A percentile compares a stretch with the other conserved stretches of the same genome.
These are phyloP conservation scores for Seiridium cupressi DNA, from an alignment of 2,329 filamentous ascomycete species.

Conservation along the genomic window DNA sequence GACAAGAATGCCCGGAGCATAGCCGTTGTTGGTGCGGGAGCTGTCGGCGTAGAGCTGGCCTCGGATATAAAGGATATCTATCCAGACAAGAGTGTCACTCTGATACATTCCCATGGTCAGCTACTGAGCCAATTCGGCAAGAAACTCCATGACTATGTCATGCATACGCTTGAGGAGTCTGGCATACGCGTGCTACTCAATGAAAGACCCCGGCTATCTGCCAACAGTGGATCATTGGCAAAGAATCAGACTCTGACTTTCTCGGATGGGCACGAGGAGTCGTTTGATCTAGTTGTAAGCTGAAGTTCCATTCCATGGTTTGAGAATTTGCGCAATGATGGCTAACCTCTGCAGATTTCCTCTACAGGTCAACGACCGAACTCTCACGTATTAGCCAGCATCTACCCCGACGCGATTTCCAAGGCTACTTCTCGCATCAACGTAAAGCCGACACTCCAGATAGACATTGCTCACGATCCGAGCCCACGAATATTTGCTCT, in stretches of 20 bases:
- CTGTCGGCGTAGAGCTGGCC: slow-evolving; percentile 48
- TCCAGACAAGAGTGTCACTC: slow-evolving; percentile 42
- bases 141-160: background rate
- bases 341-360: slow-evolving; percentile 31
- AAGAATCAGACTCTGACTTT: slow-evolving; percentile 23
- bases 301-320: no score
- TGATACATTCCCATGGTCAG: slow-evolving; percentile 43
- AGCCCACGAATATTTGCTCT: slow-evolving; percentile 42
- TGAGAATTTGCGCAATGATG: background rate
- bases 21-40: slow-evolving; percentile 41
- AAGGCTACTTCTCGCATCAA: slow-evolving; percentile 24
- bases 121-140: slow-evolving; percentile 40
- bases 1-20: slow-evolving; percentile 18
- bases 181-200: background rate
- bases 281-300: slow-evolving; percentile 38
- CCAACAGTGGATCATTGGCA: slow-evolving; percentile 3
- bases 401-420: slow-evolving; percentile 9
- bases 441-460: slow-evolving; percentile 43
- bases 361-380: slow-evolving; percentile 34
- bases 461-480: slow-evolving; percentile 24
- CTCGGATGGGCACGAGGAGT: slow-evolving; percentile 25
- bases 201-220: background rate
- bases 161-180: background rate
- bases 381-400: slow-evolving; percentile 5
- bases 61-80: slow-evolving; percentile 45